These are phyloP conservation scores for Paraphaeosphaeria minitans DNA, from an alignment of 2,329 filamentous ascomycete species.

Conservation along the genomic window DNA sequence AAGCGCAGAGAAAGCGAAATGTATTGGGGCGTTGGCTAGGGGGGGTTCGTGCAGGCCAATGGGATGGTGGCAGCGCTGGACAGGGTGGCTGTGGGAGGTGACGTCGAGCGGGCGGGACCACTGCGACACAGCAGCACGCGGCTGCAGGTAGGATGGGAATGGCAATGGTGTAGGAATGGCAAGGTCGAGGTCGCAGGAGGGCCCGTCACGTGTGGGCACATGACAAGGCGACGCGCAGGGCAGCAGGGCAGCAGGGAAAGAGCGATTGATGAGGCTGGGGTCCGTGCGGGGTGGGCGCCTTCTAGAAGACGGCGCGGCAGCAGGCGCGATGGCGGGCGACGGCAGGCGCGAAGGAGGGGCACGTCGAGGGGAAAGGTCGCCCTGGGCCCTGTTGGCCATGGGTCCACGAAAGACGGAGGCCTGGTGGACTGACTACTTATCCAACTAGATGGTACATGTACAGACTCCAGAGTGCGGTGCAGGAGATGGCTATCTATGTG, in stretches of 20 bases:
- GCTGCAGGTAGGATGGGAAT: constrained; percentile 1
- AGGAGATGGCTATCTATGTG: no score
- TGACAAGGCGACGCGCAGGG: background rate
- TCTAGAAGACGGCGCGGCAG: constrained; percentile 15
- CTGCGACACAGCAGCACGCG: background rate
- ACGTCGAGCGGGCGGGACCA: background rate
- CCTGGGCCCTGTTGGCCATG: no score
- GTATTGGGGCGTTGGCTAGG: constrained; percentile 21
- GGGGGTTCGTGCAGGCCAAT: background rate
- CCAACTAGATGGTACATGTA: no score
- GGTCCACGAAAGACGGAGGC: no score
- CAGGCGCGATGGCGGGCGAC: constrained; percentile 10
- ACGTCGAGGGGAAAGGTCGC: background rate
- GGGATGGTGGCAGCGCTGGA: background rate
- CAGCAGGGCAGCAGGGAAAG: background rate
- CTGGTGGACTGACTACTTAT: no score
- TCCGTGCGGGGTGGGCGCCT: constrained; percentile 9
- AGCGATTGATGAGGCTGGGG: constrained; percentile 6
- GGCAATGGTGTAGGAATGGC: background rate
- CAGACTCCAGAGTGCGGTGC: no score
- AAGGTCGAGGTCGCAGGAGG: background rate
- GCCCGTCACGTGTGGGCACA: background rate
- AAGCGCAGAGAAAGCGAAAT: constrained; percentile 11
- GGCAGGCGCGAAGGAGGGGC: background rate
- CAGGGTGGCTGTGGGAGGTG: constrained; percentile 5